A percentile compares a stretch with the other conserved stretches of the same genome.
phyloP scores from a whole-genome alignment of 2,329 filamentous ascomycete species.

The Fusarium sp. region DNA sequence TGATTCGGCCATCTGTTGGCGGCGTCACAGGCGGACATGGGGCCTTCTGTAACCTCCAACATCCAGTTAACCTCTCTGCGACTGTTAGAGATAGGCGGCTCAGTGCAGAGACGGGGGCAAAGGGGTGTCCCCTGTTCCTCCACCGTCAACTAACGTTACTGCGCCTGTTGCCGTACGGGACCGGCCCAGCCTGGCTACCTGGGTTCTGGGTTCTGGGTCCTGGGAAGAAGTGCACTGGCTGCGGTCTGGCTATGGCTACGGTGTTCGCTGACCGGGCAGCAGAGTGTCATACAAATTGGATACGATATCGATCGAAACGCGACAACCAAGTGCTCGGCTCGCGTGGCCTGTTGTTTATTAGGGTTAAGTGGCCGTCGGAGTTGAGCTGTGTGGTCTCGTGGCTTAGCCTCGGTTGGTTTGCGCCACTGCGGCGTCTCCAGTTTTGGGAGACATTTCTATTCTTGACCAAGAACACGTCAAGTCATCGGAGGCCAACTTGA shows the following conservation, averaged over 20 bases:
- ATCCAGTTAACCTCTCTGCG: neutral
- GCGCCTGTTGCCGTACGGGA: constrained; percentile 16
- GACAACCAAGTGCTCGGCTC: constrained; percentile 28
- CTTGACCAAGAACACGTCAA: neutral
- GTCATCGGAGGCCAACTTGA: neutral
- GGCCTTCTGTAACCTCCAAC: constrained; percentile 28
- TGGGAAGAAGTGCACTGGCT: constrained; percentile 25
- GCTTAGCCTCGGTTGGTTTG: constrained; percentile 17
- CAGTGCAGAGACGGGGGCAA: constrained; percentile 6
- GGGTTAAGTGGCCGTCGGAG: constrained; percentile 6
- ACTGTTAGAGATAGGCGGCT: constrained; percentile 31
- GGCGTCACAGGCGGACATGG: constrained; percentile 43
- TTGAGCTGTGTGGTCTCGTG: constrained; percentile 13
- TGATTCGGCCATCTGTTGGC: constrained; percentile 40
- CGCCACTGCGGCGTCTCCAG: constrained; percentile 25
- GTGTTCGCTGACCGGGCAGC: constrained; percentile 32
- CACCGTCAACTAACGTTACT: constrained; percentile 32
- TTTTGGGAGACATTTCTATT: constrained; percentile 16
- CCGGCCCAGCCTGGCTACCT: neutral
- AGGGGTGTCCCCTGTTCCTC: constrained; percentile 25
- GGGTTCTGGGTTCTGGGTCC: neutral
- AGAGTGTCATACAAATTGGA: constrained; percentile 20
- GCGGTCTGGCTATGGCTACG: constrained; percentile 21
- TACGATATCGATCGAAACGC: constrained; percentile 28
- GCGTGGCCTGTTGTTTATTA: constrained; percentile 38